A percentile compares a stretch with the other conserved stretches of the same genome.
Conservation (phyloP, 208 protist species). For the Crithidia thermophila region DNA sequence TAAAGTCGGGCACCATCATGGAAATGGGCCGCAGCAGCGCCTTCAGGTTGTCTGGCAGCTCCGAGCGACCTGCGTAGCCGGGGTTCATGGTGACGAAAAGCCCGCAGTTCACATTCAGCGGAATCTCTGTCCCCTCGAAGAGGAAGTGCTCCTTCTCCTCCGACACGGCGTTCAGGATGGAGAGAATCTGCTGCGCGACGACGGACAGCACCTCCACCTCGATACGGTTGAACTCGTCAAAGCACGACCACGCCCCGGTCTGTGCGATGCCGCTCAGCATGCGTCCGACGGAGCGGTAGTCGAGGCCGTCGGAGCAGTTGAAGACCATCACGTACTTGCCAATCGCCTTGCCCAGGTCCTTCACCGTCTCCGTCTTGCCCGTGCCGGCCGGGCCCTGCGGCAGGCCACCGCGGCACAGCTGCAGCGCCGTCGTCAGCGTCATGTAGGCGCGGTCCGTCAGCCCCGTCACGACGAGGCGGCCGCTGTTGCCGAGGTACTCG, state of each 20-base stretch:
- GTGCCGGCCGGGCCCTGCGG: conserved; percentile 98
- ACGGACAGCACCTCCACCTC: conserved; percentile 98
- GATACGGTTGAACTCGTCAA: conserved; percentile 99
- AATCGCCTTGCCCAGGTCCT: conserved; percentile 98
- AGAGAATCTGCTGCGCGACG: conserved; percentile 97
- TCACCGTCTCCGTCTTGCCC: conserved; percentile 99
- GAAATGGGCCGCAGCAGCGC: conserved; percentile 97
- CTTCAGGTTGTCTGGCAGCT: conserved; percentile 99
- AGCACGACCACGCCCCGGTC: conserved; percentile 98
- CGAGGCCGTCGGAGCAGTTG: conserved; percentile 98
- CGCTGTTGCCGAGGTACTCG: conserved; percentile 98
- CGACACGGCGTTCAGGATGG: conserved; percentile 91
- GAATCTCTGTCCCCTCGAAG: conserved; percentile 96
- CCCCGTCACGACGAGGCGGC: conserved; percentile 98
- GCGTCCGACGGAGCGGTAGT: conserved; percentile 96
- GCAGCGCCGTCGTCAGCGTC: conserved; percentile 97
- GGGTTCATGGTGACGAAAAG: conserved; percentile 99
- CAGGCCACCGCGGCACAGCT: conserved; percentile 93
- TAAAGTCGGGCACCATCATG: conserved; percentile 99
- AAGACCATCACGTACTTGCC: conserved; percentile 98
- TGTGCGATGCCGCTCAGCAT: conserved; percentile 98
- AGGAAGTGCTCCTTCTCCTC: conserved; percentile 85
- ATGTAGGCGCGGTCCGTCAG: conserved; percentile 98
- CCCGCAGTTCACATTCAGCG: conserved; percentile 96
- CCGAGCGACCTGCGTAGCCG: conserved; percentile 97